phyloP scores from a whole-genome alignment of 345 rosid species.

The Populus simonii region DNA sequence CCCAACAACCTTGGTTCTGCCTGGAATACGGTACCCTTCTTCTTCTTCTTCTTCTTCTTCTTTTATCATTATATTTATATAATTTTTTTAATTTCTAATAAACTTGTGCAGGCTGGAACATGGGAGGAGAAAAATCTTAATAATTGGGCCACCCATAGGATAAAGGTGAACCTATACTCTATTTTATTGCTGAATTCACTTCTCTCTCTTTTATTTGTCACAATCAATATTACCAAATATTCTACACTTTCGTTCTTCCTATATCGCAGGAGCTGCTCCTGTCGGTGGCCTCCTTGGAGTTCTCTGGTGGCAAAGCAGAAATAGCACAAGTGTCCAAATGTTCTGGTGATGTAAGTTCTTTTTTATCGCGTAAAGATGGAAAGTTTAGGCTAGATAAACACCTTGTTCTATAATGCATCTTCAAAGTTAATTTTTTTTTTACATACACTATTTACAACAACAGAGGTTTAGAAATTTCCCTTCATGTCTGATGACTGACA shows the following conservation, averaged over 20 bases:
- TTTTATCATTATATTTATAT: neutral
- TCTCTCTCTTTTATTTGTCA: neutral
- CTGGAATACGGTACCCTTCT: constrained; percentile 66
- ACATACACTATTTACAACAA: neutral
- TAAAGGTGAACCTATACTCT: constrained; percentile 47
- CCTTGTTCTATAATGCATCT: neutral
- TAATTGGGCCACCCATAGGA: constrained; percentile 76
- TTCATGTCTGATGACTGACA: neutral
- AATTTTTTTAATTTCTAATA: neutral
- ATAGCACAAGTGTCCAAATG: constrained; percentile 67
- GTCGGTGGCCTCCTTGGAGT: constrained; percentile 61
- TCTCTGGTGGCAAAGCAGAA: constrained; percentile 68
- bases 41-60: neutral
- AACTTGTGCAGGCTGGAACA: constrained; percentile 68
- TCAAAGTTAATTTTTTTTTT: neutral
- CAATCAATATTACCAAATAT: neutral
- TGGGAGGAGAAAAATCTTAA: constrained; percentile 95
- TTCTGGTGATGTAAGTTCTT: constrained; percentile 73
- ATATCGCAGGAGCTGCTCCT: constrained; percentile 61
- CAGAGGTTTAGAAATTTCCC: neutral
- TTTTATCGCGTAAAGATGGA: neutral
- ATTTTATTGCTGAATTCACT: neutral
- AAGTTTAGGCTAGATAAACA: neutral
- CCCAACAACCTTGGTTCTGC: constrained; percentile 60
- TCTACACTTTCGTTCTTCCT: neutral